Evolutionary conservation across 2,329 filamentous ascomycete species (phyloP), one percentile per base, ranked within the genome.

Genomic region (Diplodia corticola): DNA sequence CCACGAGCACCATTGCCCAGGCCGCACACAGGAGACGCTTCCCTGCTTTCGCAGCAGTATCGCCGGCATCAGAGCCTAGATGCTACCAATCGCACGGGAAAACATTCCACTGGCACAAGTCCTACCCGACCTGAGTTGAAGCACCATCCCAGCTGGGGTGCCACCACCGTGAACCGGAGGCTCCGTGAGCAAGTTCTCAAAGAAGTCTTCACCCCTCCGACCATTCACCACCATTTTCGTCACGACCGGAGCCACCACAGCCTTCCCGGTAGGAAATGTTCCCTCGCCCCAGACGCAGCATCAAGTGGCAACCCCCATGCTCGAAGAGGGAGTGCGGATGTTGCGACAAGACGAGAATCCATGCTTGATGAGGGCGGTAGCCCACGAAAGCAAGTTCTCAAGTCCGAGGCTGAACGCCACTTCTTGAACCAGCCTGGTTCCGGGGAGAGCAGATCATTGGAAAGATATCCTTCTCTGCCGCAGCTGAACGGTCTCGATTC

Each of bases 111-210:
- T 49, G 69, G 70, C 37, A 68, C 67, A 13, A 75, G 69, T 48
- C 70, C 71, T 4, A 66, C 69, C 5, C 73, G 81, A 48, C 80
- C 81, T 30, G 70, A 81, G 30, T 78, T 83, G 53, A 83, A 81
- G 60, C 81, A 83, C 55, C 80, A 81, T 37, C 79, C 81, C 57
- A 88, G 85, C 68, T 97, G 94, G 93, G 93, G 94, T 7, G 92
- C 93, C 17, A 97, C 93, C 0, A 93, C 90, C 24, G 91, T 97
- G 67, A 98, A 98, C 75, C 90, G 91, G 72, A 88, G 89, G 67
- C 80, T 98, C 46, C 89, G 93, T 67, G 94, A 96, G 75, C 92
- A 96, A 76, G 93, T 97, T 0, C 90, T 97, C 73, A 91, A 93
- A 46, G 93, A 97, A 75, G 94, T 94, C 0, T 97, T 97, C 73